Evolutionary conservation across 176 grass and related monocot species (phyloP), one percentile per base, ranked within the genome.

Genomic region (Coix lacrymajobi): DNA sequence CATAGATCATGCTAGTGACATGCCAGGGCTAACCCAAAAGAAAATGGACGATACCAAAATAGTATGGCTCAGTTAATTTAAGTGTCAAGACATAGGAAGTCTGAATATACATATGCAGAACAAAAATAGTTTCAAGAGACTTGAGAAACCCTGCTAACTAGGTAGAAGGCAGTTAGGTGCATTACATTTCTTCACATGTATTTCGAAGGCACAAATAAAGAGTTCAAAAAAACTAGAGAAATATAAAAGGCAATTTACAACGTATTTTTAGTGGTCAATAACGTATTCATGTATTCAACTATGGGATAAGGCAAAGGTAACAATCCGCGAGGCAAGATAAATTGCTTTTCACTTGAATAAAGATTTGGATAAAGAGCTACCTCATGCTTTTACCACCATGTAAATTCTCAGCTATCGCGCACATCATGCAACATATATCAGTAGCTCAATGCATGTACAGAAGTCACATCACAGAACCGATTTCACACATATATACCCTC

Each of bases 361-460:
- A 66, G 3, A 80, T 69, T 62, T 66, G 56, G 64, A 73, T 37
- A 36, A 65, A 56, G 14, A 78, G 43, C 6, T 37, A 38, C 7
- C 36, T 22, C 0, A 1, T 0, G 0, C 72, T 78, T 77, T 4
- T 45, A 72, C 43, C 22, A 34, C 34, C 5, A 25, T 76, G 51
- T 69, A 12, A 80, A 75, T 75, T 85, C 16, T 22, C 30, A 80
- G 17, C 7, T 32, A 74, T 62, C 38, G 39, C n/a, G 17, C 39
- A 63, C 33, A 85, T 33, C n/a, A 76, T 44, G 38, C 28, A 71
- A 12, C 26, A 25, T 60, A 71, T 81, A 44, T 77, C 12, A 82
- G 19, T 62, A 22, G 62, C 49, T 75, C 41, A 76, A 48, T 71
- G 25, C 17, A 20, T 41, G 57, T 29, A 39, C 8, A 41, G 7